These are phyloP conservation scores for Zygosaccharomyces pseudobailii DNA, from an alignment of 1,139 yeast species.

Conservation along the genomic window DNA sequence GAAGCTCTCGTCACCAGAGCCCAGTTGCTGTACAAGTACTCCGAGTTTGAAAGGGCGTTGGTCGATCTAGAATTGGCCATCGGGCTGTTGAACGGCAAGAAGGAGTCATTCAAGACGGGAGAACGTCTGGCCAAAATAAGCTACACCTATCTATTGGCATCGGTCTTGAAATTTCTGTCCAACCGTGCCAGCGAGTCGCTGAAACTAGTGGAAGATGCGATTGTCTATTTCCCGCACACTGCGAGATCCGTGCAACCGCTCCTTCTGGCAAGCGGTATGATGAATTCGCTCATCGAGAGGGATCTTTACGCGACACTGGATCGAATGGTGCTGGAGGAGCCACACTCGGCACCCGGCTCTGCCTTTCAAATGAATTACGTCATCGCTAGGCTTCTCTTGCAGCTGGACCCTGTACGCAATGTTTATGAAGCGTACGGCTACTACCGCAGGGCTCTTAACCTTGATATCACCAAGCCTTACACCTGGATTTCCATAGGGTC, in stretches of 20 bases:
- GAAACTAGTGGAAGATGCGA: constrained; percentile 11
- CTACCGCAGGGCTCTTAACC: constrained; percentile 52
- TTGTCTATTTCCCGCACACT: constrained; percentile 12
- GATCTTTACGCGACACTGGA: constrained; percentile 7
- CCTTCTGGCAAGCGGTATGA: constrained; percentile 10
- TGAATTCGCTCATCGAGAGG: constrained; percentile 6
- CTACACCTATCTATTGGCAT: constrained; percentile 15
- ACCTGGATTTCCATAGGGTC: constrained; percentile 67
- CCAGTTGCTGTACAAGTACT: constrained; percentile 17
- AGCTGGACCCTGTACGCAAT: constrained; percentile 15
- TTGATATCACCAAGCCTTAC: constrained; percentile 51
- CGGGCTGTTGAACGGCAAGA: constrained; percentile 13
- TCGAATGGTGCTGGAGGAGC: constrained; percentile 10
- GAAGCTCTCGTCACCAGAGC: constrained; percentile 21
- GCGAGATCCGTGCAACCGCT: constrained; percentile 13
- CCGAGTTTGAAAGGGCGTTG: constrained; percentile 10
- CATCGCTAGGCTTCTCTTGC: constrained; percentile 22
- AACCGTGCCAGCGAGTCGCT: constrained; percentile 4
- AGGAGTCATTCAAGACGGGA: constrained; percentile 6
- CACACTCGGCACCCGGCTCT: constrained; percentile 4
- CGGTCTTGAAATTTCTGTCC: constrained; percentile 10
- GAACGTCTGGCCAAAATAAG: constrained; percentile 16
- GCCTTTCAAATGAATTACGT: constrained; percentile 18
- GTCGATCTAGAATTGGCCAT: constrained; percentile 15
- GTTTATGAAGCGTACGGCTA: constrained; percentile 40